These are phyloP conservation scores for Clavulina sp. DNA, from an alignment of 768 basidiomycete genomes.

Conservation along the genomic window DNA sequence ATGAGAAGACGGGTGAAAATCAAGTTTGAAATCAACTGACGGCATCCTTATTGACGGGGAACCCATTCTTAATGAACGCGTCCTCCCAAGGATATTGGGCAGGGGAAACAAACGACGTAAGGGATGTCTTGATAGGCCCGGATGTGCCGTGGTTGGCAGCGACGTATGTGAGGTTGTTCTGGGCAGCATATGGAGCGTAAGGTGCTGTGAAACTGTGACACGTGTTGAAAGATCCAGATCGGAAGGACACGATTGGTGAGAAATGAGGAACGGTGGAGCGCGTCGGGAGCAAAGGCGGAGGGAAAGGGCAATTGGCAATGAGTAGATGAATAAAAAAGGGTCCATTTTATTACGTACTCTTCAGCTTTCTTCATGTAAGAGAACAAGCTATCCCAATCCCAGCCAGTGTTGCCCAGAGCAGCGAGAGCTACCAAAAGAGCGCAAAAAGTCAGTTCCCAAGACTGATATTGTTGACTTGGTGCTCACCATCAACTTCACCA, in stretches of 20 bases:
- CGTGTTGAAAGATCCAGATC: not conserved
- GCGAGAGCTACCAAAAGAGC: not conserved
- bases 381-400: slow-evolving; percentile 33
- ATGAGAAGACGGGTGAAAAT: too few species aligned
- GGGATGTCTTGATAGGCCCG: slow-evolving; percentile 32
- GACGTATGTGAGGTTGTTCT: slow-evolving; percentile 27
- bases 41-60: not conserved
- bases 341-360: slow-evolving; percentile 2
- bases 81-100: not conserved
- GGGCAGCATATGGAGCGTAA: not conserved
- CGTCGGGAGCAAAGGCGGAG: not conserved
- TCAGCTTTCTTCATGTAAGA: slow-evolving; percentile 25
- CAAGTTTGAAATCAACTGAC: too few species aligned
- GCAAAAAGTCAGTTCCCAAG: not conserved
- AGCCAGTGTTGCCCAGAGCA: slow-evolving; percentile 12
- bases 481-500: slow-evolving; percentile 19
- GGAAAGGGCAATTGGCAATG: not conserved
- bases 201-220: not conserved
- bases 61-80: not conserved
- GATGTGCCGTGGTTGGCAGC: slow-evolving; percentile 30
- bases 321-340: slow-evolving; percentile 4
- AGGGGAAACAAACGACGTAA: not conserved
- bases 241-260: not conserved
- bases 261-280: not conserved
- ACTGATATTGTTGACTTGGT: slow-evolving; percentile 15